Percentiles rank a stretch among this genome's conserved stretches.
These are phyloP conservation scores for Alternaria panax DNA, from an alignment of 2,329 filamentous ascomycete species.

Conservation along the genomic window DNA sequence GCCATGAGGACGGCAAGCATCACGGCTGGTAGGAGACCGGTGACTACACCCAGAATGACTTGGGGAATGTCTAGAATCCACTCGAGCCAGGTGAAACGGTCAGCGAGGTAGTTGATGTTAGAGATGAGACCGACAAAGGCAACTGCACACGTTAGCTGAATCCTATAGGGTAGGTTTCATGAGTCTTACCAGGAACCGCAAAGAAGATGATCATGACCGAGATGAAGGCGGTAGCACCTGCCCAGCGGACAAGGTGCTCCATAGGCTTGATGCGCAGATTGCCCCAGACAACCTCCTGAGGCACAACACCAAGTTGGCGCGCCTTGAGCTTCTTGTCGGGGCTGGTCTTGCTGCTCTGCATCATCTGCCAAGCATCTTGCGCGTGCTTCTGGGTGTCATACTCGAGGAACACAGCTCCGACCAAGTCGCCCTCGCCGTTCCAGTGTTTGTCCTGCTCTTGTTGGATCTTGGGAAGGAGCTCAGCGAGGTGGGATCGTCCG, in stretches of 20 bases:
- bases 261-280: constrained; percentile 52
- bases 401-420: constrained; percentile 85
- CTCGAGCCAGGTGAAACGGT: constrained; percentile 48
- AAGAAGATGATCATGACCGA: constrained; percentile 55
- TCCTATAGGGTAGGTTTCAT: neutral
- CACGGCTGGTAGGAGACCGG: constrained; percentile 54
- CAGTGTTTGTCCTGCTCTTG: constrained; percentile 72
- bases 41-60: constrained; percentile 55
- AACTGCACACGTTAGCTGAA: constrained; percentile 35
- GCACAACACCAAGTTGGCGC: constrained; percentile 54
- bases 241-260: constrained; percentile 41
- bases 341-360: constrained; percentile 45
- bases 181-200: constrained; percentile 47
- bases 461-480: constrained; percentile 74
- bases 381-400: constrained; percentile 83
- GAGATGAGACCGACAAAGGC: constrained; percentile 55
- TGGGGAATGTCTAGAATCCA: constrained; percentile 54
- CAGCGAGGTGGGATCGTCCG: constrained; percentile 76
- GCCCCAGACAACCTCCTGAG: constrained; percentile 57
- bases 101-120: constrained; percentile 55
- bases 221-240: constrained; percentile 50
- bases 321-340: constrained; percentile 49
- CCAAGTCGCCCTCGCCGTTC: constrained; percentile 69
- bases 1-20: constrained; percentile 55
- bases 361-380: constrained; percentile 81